Conservation (phyloP, 2,329 filamentous ascomycete species). For the Chrysosporium keratinophilum region DNA sequence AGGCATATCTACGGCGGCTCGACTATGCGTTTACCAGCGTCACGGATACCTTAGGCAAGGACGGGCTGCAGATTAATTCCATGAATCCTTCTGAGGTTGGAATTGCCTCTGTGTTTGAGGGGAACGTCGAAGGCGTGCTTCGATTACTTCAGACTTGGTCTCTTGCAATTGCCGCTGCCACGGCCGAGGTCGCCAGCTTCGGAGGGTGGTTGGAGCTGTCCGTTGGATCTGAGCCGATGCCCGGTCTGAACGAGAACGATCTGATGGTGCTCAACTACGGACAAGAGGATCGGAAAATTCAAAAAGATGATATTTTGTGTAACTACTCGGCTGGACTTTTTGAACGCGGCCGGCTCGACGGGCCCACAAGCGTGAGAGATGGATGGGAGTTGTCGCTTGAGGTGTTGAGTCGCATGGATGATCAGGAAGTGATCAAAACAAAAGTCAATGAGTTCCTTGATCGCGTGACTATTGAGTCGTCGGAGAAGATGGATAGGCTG, state of each 20-base stretch:
- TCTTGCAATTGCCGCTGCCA: conserved; percentile 62
- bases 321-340: conserved; percentile 60
- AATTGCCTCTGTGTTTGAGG: conserved; percentile 71
- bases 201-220: conserved; percentile 68
- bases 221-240: conserved; percentile 46
- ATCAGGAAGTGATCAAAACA: conserved; percentile 58
- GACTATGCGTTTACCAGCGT: conserved; percentile 56
- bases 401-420: conserved; percentile 70
- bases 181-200: conserved; percentile 73
- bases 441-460: conserved; percentile 65
- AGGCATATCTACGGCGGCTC: conserved; percentile 65
- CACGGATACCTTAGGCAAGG: conserved; percentile 54
- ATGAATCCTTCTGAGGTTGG: conserved; percentile 68
- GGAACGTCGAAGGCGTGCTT: conserved; percentile 65
- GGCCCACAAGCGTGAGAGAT: conserved; percentile 41
- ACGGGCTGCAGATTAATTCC: conserved; percentile 61
- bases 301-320: conserved; percentile 69
- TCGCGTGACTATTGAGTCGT: conserved; percentile 60
- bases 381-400: conserved; percentile 88
- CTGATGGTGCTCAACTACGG: conserved; percentile 69
- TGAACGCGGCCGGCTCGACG: conserved; percentile 27
- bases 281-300: conserved; percentile 51
- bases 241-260: conserved; percentile 70
- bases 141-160: conserved; percentile 70
- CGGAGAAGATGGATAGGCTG: conserved; percentile 67